phyloP scores from a whole-genome alignment of 495 filamentous ascomycete genomes.

The Recurvomyces mirabilis region DNA sequence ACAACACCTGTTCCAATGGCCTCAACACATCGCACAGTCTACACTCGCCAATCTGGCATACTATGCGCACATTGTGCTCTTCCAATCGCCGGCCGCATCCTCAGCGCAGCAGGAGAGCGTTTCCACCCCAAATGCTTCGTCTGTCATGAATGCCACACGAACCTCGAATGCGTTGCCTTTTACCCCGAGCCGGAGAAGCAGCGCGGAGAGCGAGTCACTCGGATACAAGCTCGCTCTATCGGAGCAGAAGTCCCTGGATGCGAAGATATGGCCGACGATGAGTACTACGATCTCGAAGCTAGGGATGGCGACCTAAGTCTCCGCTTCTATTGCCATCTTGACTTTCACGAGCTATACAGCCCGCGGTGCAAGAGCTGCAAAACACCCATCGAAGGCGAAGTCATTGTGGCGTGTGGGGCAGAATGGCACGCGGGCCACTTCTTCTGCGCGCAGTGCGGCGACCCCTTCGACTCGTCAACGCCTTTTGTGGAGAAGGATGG shows the following conservation, averaged over 20 bases:
- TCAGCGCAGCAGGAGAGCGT: constrained; percentile 63
- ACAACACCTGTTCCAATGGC: constrained; percentile 28
- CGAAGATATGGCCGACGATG: constrained; percentile 27
- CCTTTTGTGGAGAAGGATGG: constrained; percentile 97
- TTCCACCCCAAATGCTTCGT: constrained; percentile 92
- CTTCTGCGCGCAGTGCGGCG: constrained; percentile 98
- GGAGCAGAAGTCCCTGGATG: constrained; percentile 48
- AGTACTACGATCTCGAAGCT: constrained; percentile 34
- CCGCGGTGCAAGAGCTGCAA: constrained; percentile 93
- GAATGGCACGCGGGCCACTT: constrained; percentile 98
- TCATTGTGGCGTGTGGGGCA: constrained; percentile 80
- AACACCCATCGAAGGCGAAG: constrained; percentile 96
- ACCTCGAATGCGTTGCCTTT: constrained; percentile 89
- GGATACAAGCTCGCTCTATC: constrained; percentile 46
- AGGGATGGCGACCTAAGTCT: constrained; percentile 56
- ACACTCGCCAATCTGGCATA: constrained; percentile 49
- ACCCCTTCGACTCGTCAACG: constrained; percentile 72
- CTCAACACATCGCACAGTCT: constrained; percentile 36
- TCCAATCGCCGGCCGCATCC: constrained; percentile 79
- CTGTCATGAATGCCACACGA: constrained; percentile 77
- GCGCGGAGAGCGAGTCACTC: constrained; percentile 56
- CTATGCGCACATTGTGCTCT: constrained; percentile 73
- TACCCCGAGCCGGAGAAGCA: constrained; percentile 74
- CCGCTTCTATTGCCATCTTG: constrained; percentile 93
- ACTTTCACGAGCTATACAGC: constrained; percentile 91